Evolutionary conservation across 208 protist species (phyloP).

Genomic region (Leishmania tarentolae): DNA sequence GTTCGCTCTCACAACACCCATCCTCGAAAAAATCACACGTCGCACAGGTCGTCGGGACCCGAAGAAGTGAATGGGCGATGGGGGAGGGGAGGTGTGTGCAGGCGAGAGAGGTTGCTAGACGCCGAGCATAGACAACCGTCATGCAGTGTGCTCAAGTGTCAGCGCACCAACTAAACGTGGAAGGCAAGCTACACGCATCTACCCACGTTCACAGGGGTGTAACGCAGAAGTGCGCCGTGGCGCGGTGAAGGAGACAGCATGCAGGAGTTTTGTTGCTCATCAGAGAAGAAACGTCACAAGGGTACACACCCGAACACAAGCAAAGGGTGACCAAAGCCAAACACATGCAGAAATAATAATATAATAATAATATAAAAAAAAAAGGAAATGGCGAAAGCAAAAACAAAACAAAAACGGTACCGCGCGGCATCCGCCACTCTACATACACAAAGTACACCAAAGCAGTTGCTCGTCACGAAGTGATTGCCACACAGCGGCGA

Average conservation of each 20-base stretch:
- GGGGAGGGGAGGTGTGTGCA: background rate
- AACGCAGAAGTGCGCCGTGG: background rate
- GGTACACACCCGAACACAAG: background rate
- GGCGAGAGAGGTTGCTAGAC: background rate
- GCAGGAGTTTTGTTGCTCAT: conserved; percentile 2
- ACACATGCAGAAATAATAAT: background rate
- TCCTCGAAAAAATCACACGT: background rate
- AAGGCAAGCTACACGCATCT: background rate
- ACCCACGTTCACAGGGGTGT: background rate
- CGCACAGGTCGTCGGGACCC: background rate
- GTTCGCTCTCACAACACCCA: background rate
- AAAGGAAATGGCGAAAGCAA: background rate
- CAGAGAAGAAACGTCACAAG: conserved; percentile 2
- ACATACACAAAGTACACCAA: background rate
- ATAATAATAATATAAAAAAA: too few relatives aligned
- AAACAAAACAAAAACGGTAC: background rate
- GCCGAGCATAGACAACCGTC: background rate
- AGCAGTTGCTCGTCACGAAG: background rate
- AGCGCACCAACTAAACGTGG: background rate
- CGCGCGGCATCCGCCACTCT: background rate
- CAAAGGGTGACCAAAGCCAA: background rate
- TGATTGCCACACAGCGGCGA: conserved; percentile 1
- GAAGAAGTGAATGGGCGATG: background rate
- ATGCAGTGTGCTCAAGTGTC: background rate
- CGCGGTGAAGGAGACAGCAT: background rate